Base-by-base conservation (phyloP, 306 rosid genomes). In the Purshia tridentata region DNA sequence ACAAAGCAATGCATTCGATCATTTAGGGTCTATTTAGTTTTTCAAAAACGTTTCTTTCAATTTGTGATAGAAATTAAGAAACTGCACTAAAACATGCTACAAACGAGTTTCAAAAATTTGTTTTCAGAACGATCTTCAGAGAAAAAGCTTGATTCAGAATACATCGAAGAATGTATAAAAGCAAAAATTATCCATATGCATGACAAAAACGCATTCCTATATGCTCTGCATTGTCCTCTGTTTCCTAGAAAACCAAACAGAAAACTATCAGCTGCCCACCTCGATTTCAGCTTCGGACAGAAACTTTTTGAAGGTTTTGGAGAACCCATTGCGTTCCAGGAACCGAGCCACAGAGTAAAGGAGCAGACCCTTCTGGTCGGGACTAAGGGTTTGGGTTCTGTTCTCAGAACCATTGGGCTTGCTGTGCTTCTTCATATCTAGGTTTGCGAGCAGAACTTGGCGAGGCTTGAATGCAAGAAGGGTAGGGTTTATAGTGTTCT, bases 251-350 rank as follows among this genome's bases (percentile, higher is more conserved):
- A 67, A 48, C 44, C 19, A 77, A 54, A 35, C 68, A 6, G 39
- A 69, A 51, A 22, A 63, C 14, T 10, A 29, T 10, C 55, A 63
- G 22, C n/a, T 40, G 48, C 72, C 20, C 1, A 88, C 98, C 90
- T 83, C 77, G 20, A 92, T 73, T 53, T 81, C 73, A 1, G 94
- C 92, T 82, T 92, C 96, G 8, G 89, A 85, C 5, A 59, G 75
- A 7, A 92, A 92, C 69, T 84, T 92, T 58, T 92, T 92, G 0
- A 92, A 84, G 46, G 98, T 65, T 72, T 85, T 92, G 72, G 86
- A 85, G 86, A 88, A 88, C 4, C 96, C 92, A 76, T 74, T 65
- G 59, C 47, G 67, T 15, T 88, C 67, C 80, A 92, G 76, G 77
- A 81, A 90, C 50, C 35, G 75, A 8, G 95, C 92, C n/a, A 92